Percentiles rank a stretch among this genome's conserved stretches.
Conservation (phyloP, 1,139 yeast genomes). For the Protomyces inundatus region DNA sequence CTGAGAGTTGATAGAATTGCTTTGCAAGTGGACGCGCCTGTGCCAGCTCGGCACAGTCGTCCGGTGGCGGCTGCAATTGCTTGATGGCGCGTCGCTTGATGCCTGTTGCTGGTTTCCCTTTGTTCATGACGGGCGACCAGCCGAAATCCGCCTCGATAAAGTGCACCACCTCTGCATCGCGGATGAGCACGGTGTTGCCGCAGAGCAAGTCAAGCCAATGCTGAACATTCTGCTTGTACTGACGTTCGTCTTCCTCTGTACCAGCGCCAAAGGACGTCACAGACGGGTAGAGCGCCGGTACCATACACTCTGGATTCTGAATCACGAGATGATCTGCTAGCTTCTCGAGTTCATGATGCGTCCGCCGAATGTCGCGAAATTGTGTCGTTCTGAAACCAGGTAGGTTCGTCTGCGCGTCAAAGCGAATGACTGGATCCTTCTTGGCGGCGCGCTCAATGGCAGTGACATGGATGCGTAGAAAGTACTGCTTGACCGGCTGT, state of each 20-base stretch:
- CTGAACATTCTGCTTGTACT: constrained; percentile 60
- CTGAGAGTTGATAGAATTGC: constrained; percentile 59
- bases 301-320: constrained; percentile 86
- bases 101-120: constrained; percentile 67
- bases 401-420: constrained; percentile 53
- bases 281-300: constrained; percentile 77
- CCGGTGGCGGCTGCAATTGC: constrained; percentile 87
- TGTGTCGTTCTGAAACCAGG: constrained; percentile 68
- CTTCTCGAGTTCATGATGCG: constrained; percentile 68
- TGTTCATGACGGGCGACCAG: constrained; percentile 43
- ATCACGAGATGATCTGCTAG: constrained; percentile 72
- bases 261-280: constrained; percentile 73
- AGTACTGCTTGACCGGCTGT: constrained; percentile 13
- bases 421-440: constrained; percentile 49
- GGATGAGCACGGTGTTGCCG: constrained; percentile 65
- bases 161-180: constrained; percentile 83
- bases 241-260: constrained; percentile 70
- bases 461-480: constrained; percentile 37
- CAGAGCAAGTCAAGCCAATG: constrained; percentile 80
- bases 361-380: constrained; percentile 73
- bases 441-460: constrained; percentile 49
- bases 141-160: constrained; percentile 88
- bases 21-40: constrained; percentile 82
- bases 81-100: constrained; percentile 80
- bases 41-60: constrained; percentile 73